These are phyloP conservation scores for Pythium phragmiticola DNA, from an alignment of 352 stramenopile species.

Conservation along the genomic window DNA sequence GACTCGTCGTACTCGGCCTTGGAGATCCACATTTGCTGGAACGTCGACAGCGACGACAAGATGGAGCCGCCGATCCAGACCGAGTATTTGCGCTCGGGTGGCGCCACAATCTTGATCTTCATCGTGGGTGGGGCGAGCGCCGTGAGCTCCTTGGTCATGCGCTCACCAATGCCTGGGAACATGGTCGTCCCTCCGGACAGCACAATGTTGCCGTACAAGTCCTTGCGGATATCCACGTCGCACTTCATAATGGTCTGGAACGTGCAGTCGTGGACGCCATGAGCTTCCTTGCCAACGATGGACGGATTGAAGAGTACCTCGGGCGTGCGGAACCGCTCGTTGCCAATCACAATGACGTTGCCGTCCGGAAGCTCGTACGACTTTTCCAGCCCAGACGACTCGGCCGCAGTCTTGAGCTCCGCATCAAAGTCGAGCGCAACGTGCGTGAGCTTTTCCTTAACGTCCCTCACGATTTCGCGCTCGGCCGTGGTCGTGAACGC, in stretches of 20 bases:
- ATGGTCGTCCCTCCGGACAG: constrained; percentile 93
- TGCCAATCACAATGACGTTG: constrained; percentile 94
- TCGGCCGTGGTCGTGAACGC: constrained; percentile 31
- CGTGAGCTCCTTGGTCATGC: constrained; percentile 92
- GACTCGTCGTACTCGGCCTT: constrained; percentile 97
- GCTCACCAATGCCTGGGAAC: constrained; percentile 92
- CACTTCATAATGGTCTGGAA: constrained; percentile 75
- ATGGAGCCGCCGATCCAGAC: constrained; percentile 97
- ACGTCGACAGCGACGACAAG: constrained; percentile 93
- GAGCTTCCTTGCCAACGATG: constrained; percentile 85
- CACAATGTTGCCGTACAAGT: constrained; percentile 95
- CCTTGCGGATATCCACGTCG: constrained; percentile 86
- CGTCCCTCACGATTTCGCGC: too few relatives aligned
- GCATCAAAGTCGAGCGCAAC: background rate
- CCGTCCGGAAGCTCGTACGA: constrained; percentile 93
- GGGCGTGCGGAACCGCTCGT: constrained; percentile 89
- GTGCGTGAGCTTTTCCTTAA: too few relatives aligned
- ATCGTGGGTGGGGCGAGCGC: constrained; percentile 88
- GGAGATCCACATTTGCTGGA: constrained; percentile 97
- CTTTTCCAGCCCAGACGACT: constrained; percentile 80
- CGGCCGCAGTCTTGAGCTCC: constrained; percentile 84
- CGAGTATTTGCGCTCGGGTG: constrained; percentile 89
- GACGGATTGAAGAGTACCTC: constrained; percentile 94
- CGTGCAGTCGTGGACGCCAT: constrained; percentile 66
- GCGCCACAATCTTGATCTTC: constrained; percentile 93